Evolutionary conservation across 2,329 filamentous ascomycete species (phyloP).

Genomic region (Pseudogymnoascus sp.): DNA sequence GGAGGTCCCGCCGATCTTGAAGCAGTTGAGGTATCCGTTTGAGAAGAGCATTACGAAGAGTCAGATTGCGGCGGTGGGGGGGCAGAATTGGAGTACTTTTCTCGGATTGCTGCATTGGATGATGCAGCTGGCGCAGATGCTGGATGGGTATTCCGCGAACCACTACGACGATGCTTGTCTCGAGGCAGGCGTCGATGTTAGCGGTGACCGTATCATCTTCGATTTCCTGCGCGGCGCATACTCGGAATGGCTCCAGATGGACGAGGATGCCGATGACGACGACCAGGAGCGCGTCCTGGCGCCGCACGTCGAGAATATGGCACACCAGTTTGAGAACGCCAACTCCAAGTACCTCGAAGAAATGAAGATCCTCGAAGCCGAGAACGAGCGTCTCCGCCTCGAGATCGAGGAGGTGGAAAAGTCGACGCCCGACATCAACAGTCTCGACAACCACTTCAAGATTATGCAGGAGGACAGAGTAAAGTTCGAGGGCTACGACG

Average conservation of each 20-base stretch:
- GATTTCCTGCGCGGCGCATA: slow-evolving; percentile 86
- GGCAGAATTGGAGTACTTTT: slow-evolving; percentile 95
- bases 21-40: slow-evolving; percentile 90
- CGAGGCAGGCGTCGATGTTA: slow-evolving; percentile 81
- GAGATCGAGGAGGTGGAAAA: slow-evolving; percentile 89
- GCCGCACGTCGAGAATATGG: slow-evolving; percentile 84
- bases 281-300: slow-evolving; percentile 69
- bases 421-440: slow-evolving; percentile 71
- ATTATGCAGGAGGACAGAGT: slow-evolving; percentile 90
- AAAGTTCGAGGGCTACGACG: slow-evolving; percentile 95
- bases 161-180: slow-evolving; percentile 85
- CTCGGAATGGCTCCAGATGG: slow-evolving; percentile 86
- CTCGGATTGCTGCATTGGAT: slow-evolving; percentile 94
- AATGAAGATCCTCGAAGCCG: slow-evolving; percentile 75
- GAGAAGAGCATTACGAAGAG: slow-evolving; percentile 95
- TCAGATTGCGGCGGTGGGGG: slow-evolving; percentile 87
- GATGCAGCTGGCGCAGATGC: slow-evolving; percentile 94
- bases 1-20: slow-evolving; percentile 85
- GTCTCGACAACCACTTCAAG: slow-evolving; percentile 81
- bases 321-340: slow-evolving; percentile 72
- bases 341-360: slow-evolving; percentile 82
- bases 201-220: slow-evolving; percentile 87
- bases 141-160: slow-evolving; percentile 71
- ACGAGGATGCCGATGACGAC: slow-evolving; percentile 81
- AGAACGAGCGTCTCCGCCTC: slow-evolving; percentile 70